Evolutionary conservation across 106 monocot species (phyloP), one percentile per base, ranked within the genome.

Genomic region (Narthecium ossifragum): DNA sequence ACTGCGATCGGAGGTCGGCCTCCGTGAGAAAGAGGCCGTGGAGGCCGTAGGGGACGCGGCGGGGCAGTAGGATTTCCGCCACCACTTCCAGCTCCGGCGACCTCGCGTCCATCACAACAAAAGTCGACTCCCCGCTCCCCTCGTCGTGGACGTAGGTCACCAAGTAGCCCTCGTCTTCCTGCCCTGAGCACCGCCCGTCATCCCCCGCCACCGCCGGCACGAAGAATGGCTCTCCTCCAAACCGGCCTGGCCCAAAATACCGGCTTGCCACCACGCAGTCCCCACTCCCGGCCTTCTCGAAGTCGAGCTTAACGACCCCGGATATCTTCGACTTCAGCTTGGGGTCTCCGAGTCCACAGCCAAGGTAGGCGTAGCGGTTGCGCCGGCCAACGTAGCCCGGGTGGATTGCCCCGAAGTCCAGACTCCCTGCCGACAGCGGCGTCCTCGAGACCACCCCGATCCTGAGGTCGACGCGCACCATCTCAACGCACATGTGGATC

Each of bases 91-190:
- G 53, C 37, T 71, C 51, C 57, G 80, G 77, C 59, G 84, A 84
- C 51, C 59, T 62, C 5, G 88, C 84, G 65, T 88, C 88, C 88
- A 88, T 84, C 60, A 88, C 77, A 41, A 84, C 57, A 31, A 84
- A 88, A 17, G 37, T 74, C 22, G 83, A 84, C 68, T 84, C 71
- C 26, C 64, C 76, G 0, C 23, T 71, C 8, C n/a, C 31, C 74
- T 88, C 88, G 53, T 88, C 63, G 32, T 88, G 88, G 46, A 88
- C 73, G 55, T 77, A 88, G 8, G 57, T 55, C 39, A 88, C 80
- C 61, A 84, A 8, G 47, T 88, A 88, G 6, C 88, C 88, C 1
- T 80, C 80, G 36, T 88, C 88, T 63, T 88, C 88, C 31, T 39
- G 1, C 84, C 88, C 31, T 39, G 1, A 39, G 6, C 41, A 14